Conservation (phyloP, 2,329 filamentous ascomycete species). For the Trematosphaeria pertusa region DNA sequence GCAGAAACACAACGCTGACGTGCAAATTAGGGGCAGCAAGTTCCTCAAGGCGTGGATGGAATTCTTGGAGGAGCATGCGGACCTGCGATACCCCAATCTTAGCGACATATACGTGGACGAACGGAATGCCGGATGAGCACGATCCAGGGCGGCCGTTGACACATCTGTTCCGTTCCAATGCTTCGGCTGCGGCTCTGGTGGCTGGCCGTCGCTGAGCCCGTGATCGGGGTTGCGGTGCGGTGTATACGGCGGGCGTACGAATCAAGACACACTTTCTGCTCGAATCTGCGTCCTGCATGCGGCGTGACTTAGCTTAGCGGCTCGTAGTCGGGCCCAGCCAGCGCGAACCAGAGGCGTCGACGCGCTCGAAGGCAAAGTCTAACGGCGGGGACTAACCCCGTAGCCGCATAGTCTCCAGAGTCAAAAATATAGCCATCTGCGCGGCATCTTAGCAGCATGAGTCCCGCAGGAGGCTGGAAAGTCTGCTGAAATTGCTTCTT, state of each 20-base stretch:
- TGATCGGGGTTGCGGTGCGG: slow-evolving; percentile 6
- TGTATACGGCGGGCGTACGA: too few species aligned
- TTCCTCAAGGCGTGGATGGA: slow-evolving; percentile 93
- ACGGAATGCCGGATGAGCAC: slow-evolving; percentile 26
- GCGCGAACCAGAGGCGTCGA: too few species aligned
- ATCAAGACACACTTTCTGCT: neutral
- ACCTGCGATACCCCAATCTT: slow-evolving; percentile 85
- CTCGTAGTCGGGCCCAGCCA: too few species aligned
- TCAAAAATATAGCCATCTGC: neutral
- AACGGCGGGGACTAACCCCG: slow-evolving; percentile 1
- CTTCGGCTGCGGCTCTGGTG: slow-evolving; percentile 17
- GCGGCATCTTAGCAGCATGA: slow-evolving; percentile 7
- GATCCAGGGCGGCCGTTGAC: too few species aligned
- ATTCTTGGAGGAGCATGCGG: slow-evolving; percentile 86
- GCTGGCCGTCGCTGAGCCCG: slow-evolving; percentile 3
- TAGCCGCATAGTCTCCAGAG: neutral
- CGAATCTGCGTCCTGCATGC: slow-evolving; percentile 21
- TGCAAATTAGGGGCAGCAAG: slow-evolving; percentile 70
- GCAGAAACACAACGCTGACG: slow-evolving; percentile 17
- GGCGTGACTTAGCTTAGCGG: slow-evolving; percentile 23
- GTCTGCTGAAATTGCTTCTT: too few species aligned
- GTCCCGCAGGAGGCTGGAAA: neutral
- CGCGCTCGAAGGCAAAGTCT: neutral
- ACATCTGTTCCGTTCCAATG: too few species aligned
- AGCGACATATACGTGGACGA: slow-evolving; percentile 49